These are phyloP conservation scores for Parastagonospora nodorum DNA, from an alignment of 2,329 filamentous ascomycete species.

Conservation along the genomic window DNA sequence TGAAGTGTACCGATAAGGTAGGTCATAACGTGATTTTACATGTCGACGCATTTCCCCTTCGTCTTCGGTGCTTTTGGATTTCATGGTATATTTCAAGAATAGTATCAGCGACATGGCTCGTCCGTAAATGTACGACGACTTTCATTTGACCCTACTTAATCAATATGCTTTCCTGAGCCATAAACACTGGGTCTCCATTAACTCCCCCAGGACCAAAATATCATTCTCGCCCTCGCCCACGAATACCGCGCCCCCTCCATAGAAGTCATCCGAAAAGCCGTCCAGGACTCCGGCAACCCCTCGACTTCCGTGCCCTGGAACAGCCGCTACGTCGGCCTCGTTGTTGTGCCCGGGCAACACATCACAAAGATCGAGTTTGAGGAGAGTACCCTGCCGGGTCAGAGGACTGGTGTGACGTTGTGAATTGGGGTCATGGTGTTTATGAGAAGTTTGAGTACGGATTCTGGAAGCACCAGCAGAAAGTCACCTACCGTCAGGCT, in stretches of 20 bases:
- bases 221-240: constrained; percentile 83
- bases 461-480: not conserved
- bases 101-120: no score
- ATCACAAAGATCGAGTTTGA: constrained; percentile 90
- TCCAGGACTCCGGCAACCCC: constrained; percentile 41
- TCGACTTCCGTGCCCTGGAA: constrained; percentile 71
- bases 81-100: not conserved
- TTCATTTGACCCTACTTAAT: not conserved
- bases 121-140: not conserved
- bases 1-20: constrained; percentile 95
- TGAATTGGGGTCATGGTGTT: constrained; percentile 17
- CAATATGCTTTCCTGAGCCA: not conserved
- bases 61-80: not conserved
- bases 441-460: no score
- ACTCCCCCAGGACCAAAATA: constrained; percentile 73
- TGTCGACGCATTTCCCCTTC: not conserved
- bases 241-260: constrained; percentile 79
- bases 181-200: no score
- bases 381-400: constrained; percentile 51
- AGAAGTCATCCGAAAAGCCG: constrained; percentile 49
- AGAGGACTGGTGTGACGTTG: constrained; percentile 28
- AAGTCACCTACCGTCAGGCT: not conserved
- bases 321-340: constrained; percentile 83
- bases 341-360: constrained; percentile 86
- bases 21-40: constrained; percentile 34